Base-by-base conservation (phyloP, 768 basidiomycete species). In the Termitomyces eurrhizus region DNA sequence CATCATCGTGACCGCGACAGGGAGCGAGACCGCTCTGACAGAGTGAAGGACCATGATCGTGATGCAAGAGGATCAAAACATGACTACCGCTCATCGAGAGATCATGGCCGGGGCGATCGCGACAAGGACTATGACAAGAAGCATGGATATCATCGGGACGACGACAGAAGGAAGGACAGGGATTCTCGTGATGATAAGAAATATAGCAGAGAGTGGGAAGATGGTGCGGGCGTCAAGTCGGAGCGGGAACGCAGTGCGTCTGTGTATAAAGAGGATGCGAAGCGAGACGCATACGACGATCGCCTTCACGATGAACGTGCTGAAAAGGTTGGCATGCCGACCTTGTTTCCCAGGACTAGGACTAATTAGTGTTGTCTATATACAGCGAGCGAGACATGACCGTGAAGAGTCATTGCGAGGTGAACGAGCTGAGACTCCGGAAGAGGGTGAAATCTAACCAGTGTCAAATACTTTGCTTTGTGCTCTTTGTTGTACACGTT, bases 401-500 rank as follows among this genome's bases (percentile, higher is more conserved):
- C 74, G 72, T 24, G 79, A 80, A 26, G 75, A 78, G n/a, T 44
- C 77, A 52, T 26, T 52, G 21, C 37, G 77, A 78, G 70, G 79
- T 59, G 74, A 74, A 14, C 80, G 89, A 52, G 90, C 79, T 42
- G 92, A 93, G 69, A 91, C 87, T 48, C 92, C 92, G 2, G 92
- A 94, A 75, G 92, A 94, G 71, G 92, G 92, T 29, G 92, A 93
- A 70, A 94, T 94, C 66, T 93, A 67, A 80, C 4, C 9, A 35
- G 16, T n/a, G 29, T 45, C 24, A 7, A 29, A 39, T 36, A 45
- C 48, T 29, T 26, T 57, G 60, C 44, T 35, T 37, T 55, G 11
- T 21, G 39, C 16, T 41, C 37, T 54, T 42, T 33, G 32, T 42
- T 54, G n/a, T 41, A 54, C 26, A 39, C 24, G 26, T 54, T 54